Percentiles rank a stretch among this genome's conserved stretches.
phyloP scores from a whole-genome alignment of 148 eudicot species.

The Diospyros kaki region DNA sequence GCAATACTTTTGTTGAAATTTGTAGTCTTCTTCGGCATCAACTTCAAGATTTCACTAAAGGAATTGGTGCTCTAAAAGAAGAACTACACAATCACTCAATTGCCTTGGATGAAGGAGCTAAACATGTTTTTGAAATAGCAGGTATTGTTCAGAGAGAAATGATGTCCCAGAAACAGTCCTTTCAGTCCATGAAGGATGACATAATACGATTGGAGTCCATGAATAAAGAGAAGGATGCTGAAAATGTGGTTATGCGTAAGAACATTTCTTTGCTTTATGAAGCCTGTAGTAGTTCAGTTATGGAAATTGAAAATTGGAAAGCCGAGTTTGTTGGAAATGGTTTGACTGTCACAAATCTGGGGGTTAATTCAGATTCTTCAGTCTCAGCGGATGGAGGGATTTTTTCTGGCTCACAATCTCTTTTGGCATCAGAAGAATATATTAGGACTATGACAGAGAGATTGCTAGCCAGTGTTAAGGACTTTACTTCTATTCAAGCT shows the following conservation, averaged over 20 bases:
- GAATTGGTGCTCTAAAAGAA: conserved; percentile 47
- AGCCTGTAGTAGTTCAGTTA: conserved; percentile 52
- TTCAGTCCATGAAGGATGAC: conserved; percentile 41
- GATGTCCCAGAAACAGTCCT: conserved; percentile 40
- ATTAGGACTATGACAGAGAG: conserved; percentile 41
- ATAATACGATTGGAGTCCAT: conserved; percentile 43
- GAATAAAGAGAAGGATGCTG: conserved; percentile 54
- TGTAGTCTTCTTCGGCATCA: conserved; percentile 31
- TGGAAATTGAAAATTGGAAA: conserved; percentile 59
- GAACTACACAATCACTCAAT: conserved; percentile 36
- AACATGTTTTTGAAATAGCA: conserved; percentile 30
- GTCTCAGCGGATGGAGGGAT: conserved; percentile 29
- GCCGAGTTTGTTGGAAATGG: conserved; percentile 37
- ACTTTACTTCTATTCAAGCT: conserved; percentile 29
- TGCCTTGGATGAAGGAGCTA: conserved; percentile 43
- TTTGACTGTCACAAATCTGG: conserved; percentile 32
- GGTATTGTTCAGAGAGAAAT: conserved; percentile 37
- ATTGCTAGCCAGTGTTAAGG: conserved; percentile 46
- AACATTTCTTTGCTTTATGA: conserved; percentile 57
- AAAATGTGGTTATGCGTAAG: conserved; percentile 35
- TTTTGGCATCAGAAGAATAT: conserved; percentile 37
- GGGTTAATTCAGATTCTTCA: conserved; percentile 29
- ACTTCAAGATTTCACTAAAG: conserved; percentile 42
- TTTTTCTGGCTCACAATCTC: conserved; percentile 21
- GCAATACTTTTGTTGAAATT: conserved; percentile 24